Conservation (phyloP, 1,284 basidiomycete genomes). For the Amylostereum areolatum region DNA sequence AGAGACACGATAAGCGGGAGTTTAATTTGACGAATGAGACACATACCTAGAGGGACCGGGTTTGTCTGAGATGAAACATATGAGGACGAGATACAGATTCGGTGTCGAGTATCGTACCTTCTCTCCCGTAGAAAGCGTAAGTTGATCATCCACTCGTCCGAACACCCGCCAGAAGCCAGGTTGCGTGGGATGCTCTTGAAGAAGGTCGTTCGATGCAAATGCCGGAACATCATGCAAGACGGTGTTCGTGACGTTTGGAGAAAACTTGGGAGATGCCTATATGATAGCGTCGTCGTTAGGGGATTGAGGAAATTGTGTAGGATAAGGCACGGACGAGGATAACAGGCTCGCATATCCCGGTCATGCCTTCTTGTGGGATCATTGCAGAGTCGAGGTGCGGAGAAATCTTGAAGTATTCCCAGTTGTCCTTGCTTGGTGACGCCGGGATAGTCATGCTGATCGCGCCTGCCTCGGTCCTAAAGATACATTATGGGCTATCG, state of each 20-base stretch:
- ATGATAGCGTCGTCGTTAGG: neutral
- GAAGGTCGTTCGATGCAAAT: conserved; percentile 15
- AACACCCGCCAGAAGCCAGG: conserved; percentile 17
- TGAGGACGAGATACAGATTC: neutral
- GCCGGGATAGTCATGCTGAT: conserved; percentile 1
- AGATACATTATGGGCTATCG: neutral
- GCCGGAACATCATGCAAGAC: neutral
- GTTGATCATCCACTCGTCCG: conserved; percentile 14
- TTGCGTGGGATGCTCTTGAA: conserved; percentile 21
- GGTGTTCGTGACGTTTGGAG: conserved; percentile 6
- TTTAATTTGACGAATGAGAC: neutral
- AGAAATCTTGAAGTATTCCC: conserved; percentile 14
- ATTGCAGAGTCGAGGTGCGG: conserved; percentile 5
- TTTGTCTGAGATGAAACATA: conserved; percentile 14
- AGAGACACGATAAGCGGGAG: conserved; percentile 8
- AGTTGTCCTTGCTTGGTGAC: conserved; percentile 6
- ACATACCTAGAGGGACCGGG: conserved; percentile 14
- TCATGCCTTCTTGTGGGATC: conserved; percentile 7
- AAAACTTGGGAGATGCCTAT: conserved; percentile 1
- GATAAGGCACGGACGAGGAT: conserved; percentile 3
- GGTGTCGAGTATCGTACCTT: conserved; percentile 16
- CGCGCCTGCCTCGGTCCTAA: conserved; percentile 6
- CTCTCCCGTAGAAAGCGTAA: conserved; percentile 26
- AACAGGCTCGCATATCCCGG: conserved; percentile 8
- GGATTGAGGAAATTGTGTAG: neutral